phyloP scores from a whole-genome alignment of 148 eudicot species.

The Rhododendron ferrugineum region DNA sequence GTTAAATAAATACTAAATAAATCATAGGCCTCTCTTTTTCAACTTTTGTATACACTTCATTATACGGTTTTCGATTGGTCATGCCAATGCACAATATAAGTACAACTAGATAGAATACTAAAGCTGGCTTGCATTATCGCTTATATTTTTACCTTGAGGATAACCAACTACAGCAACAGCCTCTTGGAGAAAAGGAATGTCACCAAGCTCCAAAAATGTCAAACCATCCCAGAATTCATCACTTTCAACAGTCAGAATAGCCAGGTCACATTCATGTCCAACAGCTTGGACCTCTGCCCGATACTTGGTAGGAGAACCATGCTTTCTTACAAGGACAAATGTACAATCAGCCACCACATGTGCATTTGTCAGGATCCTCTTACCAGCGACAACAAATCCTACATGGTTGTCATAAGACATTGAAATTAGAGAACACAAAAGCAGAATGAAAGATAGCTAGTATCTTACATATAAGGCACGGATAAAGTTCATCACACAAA shows the following conservation, averaged over 20 bases:
- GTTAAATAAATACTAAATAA: neutral
- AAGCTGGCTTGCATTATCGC: neutral
- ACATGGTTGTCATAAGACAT: conserved; percentile 4
- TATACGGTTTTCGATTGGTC: neutral
- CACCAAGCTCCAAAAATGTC: conserved; percentile 77
- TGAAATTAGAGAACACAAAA: neutral
- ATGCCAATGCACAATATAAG: neutral
- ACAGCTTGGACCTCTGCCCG: conserved; percentile 87
- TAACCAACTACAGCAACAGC: conserved; percentile 98
- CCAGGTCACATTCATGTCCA: conserved; percentile 98
- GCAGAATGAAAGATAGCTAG: neutral
- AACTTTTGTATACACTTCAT: neutral
- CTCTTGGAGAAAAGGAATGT: conserved; percentile 83
- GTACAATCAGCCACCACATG: conserved; percentile 97
- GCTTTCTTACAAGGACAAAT: conserved; percentile 93
- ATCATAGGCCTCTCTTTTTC: neutral
- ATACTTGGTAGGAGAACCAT: conserved; percentile 88
- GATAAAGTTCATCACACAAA: neutral
- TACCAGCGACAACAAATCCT: conserved; percentile 89
- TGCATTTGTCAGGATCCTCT: conserved; percentile 89
- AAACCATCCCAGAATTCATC: conserved; percentile 97
- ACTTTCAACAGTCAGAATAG: conserved; percentile 67
- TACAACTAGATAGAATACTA: neutral
- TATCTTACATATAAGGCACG: neutral
- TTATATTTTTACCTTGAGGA: conserved; percentile 68